Conservation (phyloP, 2,329 filamentous ascomycete genomes). For the Penicillium expansum region DNA sequence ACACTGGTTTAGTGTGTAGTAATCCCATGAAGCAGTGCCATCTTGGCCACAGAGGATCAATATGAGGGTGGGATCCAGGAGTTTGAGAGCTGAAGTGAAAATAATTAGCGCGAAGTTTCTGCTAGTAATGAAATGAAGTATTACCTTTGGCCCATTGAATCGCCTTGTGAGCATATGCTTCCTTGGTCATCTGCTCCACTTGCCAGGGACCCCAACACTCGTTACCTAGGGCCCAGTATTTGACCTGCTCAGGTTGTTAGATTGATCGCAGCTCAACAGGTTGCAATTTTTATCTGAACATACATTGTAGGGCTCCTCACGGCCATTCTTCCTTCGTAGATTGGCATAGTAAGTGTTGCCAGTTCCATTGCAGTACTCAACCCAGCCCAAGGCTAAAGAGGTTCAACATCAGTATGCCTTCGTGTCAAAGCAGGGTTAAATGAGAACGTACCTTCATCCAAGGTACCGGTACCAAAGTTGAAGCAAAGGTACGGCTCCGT, state of each 20-base stretch:
- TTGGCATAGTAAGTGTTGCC: conserved; percentile 79
- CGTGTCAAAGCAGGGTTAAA: background rate
- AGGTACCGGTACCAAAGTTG: conserved; percentile 74
- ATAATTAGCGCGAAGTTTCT: background rate
- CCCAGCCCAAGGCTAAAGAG: conserved; percentile 63
- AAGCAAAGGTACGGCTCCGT: conserved; percentile 77
- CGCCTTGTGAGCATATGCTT: conserved; percentile 58
- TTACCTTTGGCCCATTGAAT: conserved; percentile 58
- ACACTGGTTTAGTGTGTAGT: conserved; percentile 68
- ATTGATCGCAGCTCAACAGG: background rate
- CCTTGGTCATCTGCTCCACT: conserved; percentile 58
- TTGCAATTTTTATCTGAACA: background rate
- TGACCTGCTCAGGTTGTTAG: conserved; percentile 47
- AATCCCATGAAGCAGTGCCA: conserved; percentile 69
- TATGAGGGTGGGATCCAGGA: conserved; percentile 61
- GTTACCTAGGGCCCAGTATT: conserved; percentile 85
- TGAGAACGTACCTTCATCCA: conserved; percentile 49
- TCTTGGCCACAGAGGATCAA: conserved; percentile 74
- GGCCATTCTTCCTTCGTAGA: conserved; percentile 71
- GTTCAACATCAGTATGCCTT: background rate
- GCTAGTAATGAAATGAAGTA: background rate
- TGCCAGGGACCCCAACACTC: conserved; percentile 63
- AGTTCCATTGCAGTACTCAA: conserved; percentile 83
- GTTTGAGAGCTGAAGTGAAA: conserved; percentile 35
- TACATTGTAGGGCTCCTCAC: conserved; percentile 70